phyloP scores from a whole-genome alignment of 2,329 filamentous ascomycete genomes.

The Nemania abortiva region DNA sequence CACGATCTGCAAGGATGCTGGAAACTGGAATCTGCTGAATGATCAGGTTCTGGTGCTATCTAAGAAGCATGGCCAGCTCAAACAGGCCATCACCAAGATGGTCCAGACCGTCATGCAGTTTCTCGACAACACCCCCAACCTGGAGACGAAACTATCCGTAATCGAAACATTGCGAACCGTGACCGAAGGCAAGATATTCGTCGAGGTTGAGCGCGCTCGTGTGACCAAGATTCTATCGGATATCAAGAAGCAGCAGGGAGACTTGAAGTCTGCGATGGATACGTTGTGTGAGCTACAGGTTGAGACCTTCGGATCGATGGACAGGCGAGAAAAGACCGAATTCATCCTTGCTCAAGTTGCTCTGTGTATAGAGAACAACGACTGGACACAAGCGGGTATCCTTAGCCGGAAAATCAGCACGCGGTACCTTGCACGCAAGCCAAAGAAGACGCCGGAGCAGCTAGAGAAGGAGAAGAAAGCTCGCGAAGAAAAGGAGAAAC shows the following conservation, averaged over 20 bases:
- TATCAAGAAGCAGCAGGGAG: slow-evolving; percentile 96
- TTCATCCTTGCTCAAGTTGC: slow-evolving; percentile 96
- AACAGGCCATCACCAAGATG: slow-evolving; percentile 99
- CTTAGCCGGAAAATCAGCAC: slow-evolving; percentile 97
- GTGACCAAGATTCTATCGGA: slow-evolving; percentile 95
- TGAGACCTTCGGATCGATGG: slow-evolving; percentile 99
- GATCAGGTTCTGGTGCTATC: slow-evolving; percentile 96
- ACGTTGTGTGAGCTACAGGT: slow-evolving; percentile 98
- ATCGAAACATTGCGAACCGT: slow-evolving; percentile 97
- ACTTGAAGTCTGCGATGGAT: slow-evolving; percentile 89
- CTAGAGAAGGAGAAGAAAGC: slow-evolving; percentile 92
- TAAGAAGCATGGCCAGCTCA: slow-evolving; percentile 99
- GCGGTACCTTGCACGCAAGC: slow-evolving; percentile 87
- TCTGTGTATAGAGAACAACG: slow-evolving; percentile 93
- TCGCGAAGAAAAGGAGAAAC: slow-evolving; percentile 84
- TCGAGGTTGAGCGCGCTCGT: slow-evolving; percentile 96
- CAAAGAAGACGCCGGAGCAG: slow-evolving; percentile 90
- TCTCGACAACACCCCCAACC: slow-evolving; percentile 83
- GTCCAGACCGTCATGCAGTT: slow-evolving; percentile 96
- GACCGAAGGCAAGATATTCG: slow-evolving; percentile 99
- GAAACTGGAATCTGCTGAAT: slow-evolving; percentile 94
- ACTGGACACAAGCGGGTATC: slow-evolving; percentile 96
- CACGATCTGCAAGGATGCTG: slow-evolving; percentile 91
- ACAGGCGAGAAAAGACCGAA: slow-evolving; percentile 95
- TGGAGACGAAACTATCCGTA: slow-evolving; percentile 89